Evolutionary conservation across 208 protist genomes (phyloP), one percentile per base, ranked within the genome.

Genomic region (Leishmania martiniquensis): DNA sequence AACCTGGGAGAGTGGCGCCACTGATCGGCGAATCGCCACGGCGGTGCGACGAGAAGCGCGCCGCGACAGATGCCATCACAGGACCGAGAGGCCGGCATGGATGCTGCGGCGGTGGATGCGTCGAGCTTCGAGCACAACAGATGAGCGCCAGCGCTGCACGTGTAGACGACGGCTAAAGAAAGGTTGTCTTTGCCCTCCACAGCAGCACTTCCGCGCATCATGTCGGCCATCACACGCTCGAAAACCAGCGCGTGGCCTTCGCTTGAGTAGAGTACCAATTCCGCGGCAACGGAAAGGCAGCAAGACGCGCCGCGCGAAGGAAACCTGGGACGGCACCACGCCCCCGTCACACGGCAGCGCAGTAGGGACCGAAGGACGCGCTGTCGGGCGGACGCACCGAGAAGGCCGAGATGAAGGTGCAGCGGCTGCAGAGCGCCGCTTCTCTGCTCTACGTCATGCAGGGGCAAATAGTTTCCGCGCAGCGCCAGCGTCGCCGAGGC

Each of bases 1-100:
- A 84, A 59, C 80, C 80, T 77, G 9, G 42, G 1, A 42, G 80
- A 84, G 80, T 84, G 67, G 7, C 69, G 65, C 80, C 80, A 84
- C 75, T 74, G 80, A 37, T 79, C 75, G 0, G 59, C 37, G 44
- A 77, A 84, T 22, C 71, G 59, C 62, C 80, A 84, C 37, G 80
- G 80, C 22, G 80, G 75, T 25, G 80, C 74, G 34, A 84, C 72
- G 51, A 78, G 68, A 39, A 84, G 67, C 34, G 52, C 70, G 34
- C 37, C 70, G 52, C 51, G 52, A n/a, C 20, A 17, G 12, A 20
- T 22, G 1, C 6, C 6, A 32, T 17, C 52, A 74, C 68, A 7
- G 49, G 29, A 32, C 13, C 1, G 42, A 39, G 47, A 72, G 29
- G 13, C 68, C 4, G 45, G 15, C 54, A 37, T 42, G 17, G 68